Conservation (phyloP, 768 basidiomycete species). For the Scleroderma bovista region DNA sequence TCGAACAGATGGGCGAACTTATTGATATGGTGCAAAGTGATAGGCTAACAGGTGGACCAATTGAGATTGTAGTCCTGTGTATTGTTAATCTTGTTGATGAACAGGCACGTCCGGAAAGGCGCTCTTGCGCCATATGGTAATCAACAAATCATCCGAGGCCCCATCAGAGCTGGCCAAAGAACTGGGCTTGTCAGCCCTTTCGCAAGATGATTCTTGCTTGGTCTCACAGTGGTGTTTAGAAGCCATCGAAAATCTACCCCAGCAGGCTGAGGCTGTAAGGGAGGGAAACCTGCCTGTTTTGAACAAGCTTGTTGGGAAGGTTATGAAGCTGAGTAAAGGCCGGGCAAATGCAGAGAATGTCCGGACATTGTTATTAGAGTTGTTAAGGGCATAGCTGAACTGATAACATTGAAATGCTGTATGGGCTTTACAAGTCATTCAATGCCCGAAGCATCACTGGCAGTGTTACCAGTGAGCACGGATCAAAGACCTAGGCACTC, state of each 20-base stretch:
- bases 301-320: constrained; percentile 76
- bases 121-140: constrained; percentile 68
- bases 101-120: constrained; percentile 75
- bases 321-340: constrained; percentile 77
- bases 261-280: constrained; percentile 59
- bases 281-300: constrained; percentile 64
- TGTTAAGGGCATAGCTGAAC: constrained; percentile 37
- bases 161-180: constrained; percentile 43
- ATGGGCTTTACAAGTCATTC: no score
- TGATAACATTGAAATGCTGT: no score
- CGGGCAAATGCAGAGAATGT: constrained; percentile 67
- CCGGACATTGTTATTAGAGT: constrained; percentile 42
- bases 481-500: no score
- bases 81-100: not conserved
- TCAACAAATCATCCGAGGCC: constrained; percentile 32
- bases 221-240: constrained; percentile 51
- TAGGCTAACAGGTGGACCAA: constrained; percentile 58
- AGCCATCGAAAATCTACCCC: constrained; percentile 62
- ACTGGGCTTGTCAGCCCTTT: constrained; percentile 42
- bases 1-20: constrained; percentile 65
- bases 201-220: constrained; percentile 29
- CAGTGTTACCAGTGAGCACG: no score
- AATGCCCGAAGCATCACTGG: no score
- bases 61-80: not conserved
- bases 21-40: constrained; percentile 67